These are phyloP conservation scores for Aureobasidium vineae DNA, from an alignment of 2,329 filamentous ascomycete genomes.

Conservation along the genomic window DNA sequence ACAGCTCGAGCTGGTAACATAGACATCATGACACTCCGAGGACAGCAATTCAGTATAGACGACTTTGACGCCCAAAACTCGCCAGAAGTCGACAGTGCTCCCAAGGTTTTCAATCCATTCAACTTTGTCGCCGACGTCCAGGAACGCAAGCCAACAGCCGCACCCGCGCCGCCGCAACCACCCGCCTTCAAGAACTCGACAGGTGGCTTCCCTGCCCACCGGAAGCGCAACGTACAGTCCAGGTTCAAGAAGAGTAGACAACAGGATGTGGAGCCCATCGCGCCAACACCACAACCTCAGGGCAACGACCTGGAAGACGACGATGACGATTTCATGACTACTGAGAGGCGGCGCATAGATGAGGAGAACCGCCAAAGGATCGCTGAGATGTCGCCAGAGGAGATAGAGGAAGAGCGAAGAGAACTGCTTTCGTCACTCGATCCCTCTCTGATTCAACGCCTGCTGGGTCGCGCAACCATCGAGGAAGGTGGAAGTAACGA, in stretches of 20 bases:
- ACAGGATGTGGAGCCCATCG: background rate
- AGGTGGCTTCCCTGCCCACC: conserved; percentile 85
- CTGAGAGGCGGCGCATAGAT: conserved; percentile 68
- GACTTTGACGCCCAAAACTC: conserved; percentile 48
- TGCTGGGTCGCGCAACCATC: conserved; percentile 74
- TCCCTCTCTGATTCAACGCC: conserved; percentile 69
- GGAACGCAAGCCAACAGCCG: conserved; percentile 63
- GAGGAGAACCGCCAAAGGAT: conserved; percentile 75
- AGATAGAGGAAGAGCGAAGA: conserved; percentile 75
- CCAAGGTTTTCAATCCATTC: conserved; percentile 29
- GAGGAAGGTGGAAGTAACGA: conserved; percentile 58
- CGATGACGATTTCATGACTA: conserved; percentile 24
- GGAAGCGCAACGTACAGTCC: conserved; percentile 69
- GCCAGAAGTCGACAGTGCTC: conserved; percentile 25
- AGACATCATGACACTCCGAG: conserved; percentile 44
- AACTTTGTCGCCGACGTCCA: conserved; percentile 70
- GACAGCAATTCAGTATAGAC: conserved; percentile 60
- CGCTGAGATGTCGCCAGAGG: conserved; percentile 72
- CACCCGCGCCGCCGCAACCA: conserved; percentile 50
- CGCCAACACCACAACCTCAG: conserved; percentile 2
- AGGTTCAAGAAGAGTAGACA: conserved; percentile 66
- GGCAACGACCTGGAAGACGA: background rate
- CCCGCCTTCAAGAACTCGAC: conserved; percentile 58
- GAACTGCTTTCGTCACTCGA: conserved; percentile 79
- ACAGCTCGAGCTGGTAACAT: conserved; percentile 3